Evolutionary conservation across 2,329 filamentous ascomycete genomes (phyloP), one percentile per base, ranked within the genome.

Genomic region (Parasarocladium wereldwijsianum): DNA sequence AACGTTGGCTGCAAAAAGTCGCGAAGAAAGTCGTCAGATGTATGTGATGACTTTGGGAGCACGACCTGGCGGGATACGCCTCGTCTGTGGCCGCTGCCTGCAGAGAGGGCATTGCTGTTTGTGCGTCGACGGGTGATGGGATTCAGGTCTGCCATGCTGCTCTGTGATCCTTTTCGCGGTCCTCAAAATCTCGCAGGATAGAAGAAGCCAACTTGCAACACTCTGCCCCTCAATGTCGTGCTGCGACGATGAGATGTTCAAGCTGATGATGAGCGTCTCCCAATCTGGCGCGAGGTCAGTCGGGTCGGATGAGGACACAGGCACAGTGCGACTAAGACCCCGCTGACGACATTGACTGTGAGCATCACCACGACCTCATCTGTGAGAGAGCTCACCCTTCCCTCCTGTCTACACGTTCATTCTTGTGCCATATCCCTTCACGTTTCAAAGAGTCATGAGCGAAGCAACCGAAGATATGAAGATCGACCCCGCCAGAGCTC

Each of bases 1-100:
- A 96, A 96, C 25, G 68, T 61, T 5, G 77, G 64, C 29, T 72
- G 63, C 21, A 87, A 64, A 51, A 94, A 94, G 32, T 78, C 74
- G 33, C 71, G 70, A 3, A 92, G 66, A 32, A 73, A 70, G 9
- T 75, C 67, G 46, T 92, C 84, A 36, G 76, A 58, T 21, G 82
- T 66, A 50, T 86, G 72, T 32, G 62, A 51, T 4, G 72, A 73
- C 43, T 59, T 66, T 31, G 66, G 57, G 41, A 61, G 53, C 27
- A 59, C 45, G 17, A 50, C 44, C 17, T 52, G 42, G 29, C 43
- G 47, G 13, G 52, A 45, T 33, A 44, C 53, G 36, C 57, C 54
- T 30, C 56, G 51, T 12, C 45, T 44, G 38, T 66, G 62, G 27
- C 56, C 50, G 15, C 53, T 51, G 29, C 62, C 49, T 23, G 55